Evolutionary conservation across 352 stramenopile species (phyloP).

Genomic region (Globisporangium nodosum): DNA sequence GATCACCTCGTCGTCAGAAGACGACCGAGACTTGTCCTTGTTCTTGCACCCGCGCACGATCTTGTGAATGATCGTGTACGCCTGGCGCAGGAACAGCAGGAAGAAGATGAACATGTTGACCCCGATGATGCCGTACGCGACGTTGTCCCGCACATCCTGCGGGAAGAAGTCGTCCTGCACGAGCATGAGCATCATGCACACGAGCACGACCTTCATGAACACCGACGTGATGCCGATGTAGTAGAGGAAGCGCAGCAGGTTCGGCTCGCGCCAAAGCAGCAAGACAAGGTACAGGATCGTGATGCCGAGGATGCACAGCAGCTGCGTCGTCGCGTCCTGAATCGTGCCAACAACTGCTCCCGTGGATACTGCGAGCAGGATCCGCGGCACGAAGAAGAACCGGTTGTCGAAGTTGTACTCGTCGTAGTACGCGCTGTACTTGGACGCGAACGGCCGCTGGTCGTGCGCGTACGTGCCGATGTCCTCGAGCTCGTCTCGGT

Average conservation of each 20-base stretch:
- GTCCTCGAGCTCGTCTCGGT: constrained; percentile 66
- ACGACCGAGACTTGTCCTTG: constrained; percentile 17
- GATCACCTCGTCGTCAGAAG: constrained; percentile 30
- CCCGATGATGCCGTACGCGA: constrained; percentile 81
- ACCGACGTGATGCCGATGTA: constrained; percentile 75
- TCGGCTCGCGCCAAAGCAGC: constrained; percentile 64
- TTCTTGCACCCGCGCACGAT: constrained; percentile 46
- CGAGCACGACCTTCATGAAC: constrained; percentile 78
- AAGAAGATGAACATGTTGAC: constrained; percentile 84
- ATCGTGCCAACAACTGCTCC: constrained; percentile 70
- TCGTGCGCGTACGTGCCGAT: constrained; percentile 73
- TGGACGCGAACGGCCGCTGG: constrained; percentile 66
- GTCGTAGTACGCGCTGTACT: constrained; percentile 86
- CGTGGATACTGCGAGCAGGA: constrained; percentile 62
- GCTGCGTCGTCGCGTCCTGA: constrained; percentile 55
- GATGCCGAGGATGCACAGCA: constrained; percentile 67
- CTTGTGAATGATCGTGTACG: constrained; percentile 75
- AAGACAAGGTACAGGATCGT: constrained; percentile 70
- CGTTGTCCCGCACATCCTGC: constrained; percentile 72
- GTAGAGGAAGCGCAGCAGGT: constrained; percentile 77
- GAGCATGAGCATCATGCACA: constrained; percentile 78
- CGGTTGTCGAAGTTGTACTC: constrained; percentile 89
- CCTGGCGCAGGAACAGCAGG: constrained; percentile 71
- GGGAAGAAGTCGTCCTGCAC: constrained; percentile 77
- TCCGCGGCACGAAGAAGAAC: constrained; percentile 83